A percentile compares a stretch with the other conserved stretches of the same genome.
Evolutionary conservation across 2,329 filamentous ascomycete species (phyloP).

Genomic region (Penicillium capsulatum): DNA sequence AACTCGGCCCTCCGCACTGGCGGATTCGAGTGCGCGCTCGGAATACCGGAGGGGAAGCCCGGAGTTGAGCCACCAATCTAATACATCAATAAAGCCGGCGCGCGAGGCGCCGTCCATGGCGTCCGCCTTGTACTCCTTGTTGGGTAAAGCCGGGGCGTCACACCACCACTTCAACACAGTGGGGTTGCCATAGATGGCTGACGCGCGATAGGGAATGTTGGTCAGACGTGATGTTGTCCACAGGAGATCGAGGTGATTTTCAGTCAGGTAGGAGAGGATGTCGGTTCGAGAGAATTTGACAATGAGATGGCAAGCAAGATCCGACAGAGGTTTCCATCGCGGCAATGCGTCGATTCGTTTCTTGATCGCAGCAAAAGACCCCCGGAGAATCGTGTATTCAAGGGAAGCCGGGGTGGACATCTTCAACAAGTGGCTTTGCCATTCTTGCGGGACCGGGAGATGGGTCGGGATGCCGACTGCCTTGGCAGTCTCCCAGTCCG

Average conservation of each 20-base stretch:
- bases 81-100: conserved; percentile 75
- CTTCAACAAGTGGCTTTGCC: conserved; percentile 60
- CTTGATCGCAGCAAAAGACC: conserved; percentile 66
- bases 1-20: conserved; percentile 78
- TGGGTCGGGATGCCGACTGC: conserved; percentile 77
- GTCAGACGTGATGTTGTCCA: conserved; percentile 78
- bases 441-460: conserved; percentile 67
- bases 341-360: conserved; percentile 65
- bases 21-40: conserved; percentile 80
- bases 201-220: conserved; percentile 81
- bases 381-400: conserved; percentile 78
- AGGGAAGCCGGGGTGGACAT: conserved; percentile 69
- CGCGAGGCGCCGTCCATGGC: conserved; percentile 83
- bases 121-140: conserved; percentile 80
- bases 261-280: conserved; percentile 68
- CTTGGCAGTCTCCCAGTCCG: conserved; percentile 86
- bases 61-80: conserved; percentile 88
- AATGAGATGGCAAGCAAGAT: conserved; percentile 78
- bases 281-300: conserved; percentile 84
- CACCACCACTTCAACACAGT: conserved; percentile 91
- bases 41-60: conserved; percentile 79
- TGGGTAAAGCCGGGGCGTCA: conserved; percentile 73
- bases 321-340: conserved; percentile 69
- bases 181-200: conserved; percentile 75
- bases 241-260: conserved; percentile 68